phyloP scores from a whole-genome alignment of 306 rosid genomes.

The Prunus padus region DNA sequence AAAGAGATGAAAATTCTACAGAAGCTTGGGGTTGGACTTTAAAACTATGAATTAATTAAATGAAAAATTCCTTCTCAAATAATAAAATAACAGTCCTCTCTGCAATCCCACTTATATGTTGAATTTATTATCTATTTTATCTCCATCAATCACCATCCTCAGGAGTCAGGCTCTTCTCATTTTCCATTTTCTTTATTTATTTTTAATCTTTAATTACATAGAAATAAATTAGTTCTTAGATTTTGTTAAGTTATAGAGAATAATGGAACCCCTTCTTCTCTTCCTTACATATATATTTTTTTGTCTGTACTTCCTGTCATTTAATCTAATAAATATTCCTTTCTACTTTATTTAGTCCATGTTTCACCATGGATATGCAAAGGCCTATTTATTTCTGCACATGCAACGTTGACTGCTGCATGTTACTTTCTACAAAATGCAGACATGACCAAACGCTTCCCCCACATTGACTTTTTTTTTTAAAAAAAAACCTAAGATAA shows the following conservation, averaged over 20 bases:
- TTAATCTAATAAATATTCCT: background rate
- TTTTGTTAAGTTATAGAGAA: background rate
- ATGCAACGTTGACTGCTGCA: conserved; percentile 72
- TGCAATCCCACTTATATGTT: background rate
- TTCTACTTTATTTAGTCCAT: conserved; percentile 6
- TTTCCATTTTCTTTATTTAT: too few species aligned
- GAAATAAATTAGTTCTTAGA: background rate
- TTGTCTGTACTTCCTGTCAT: conserved; percentile 10
- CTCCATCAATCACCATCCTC: background rate
- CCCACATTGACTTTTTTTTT: conserved; percentile 40
- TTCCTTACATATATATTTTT: background rate
- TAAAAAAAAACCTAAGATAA: conserved; percentile 16
- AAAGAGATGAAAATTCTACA: background rate
- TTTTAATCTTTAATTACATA: background rate
- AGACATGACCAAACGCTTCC: conserved; percentile 50
- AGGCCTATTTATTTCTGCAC: conserved; percentile 45
- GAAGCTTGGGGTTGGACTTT: background rate
- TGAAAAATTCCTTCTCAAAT: too few species aligned
- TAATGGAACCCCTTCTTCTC: background rate
- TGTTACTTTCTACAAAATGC: conserved; percentile 60
- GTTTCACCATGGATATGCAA: conserved; percentile 19
- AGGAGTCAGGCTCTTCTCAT: background rate
- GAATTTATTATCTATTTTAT: background rate
- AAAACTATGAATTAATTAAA: too few species aligned
- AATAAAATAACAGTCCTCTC: too few species aligned